Base-by-base conservation (phyloP, 352 stramenopile genomes). In the Globisporangium lucens region DNA sequence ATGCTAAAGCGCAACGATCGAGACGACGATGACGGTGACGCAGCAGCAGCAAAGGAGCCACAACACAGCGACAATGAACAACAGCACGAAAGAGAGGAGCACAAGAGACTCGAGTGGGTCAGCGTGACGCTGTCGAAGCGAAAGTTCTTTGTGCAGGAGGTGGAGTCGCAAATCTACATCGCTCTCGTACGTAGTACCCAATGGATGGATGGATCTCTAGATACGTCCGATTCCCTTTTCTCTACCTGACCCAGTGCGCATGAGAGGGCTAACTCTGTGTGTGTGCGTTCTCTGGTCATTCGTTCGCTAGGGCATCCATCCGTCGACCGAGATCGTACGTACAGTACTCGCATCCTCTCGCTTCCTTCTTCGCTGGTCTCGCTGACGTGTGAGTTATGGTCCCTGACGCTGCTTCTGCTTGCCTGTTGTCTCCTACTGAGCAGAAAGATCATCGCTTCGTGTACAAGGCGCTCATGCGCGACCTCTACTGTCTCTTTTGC, bases 81-180 rank as follows among this genome's bases (percentile, higher is more conserved):
- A 58, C 3, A 15, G 12, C 20, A 15, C 30, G 12, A 38, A 29
- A 47, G 33, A 38, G 49, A 17, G 7, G 41, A 35, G 2, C 58
- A 43, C 49, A 71, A 27, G 27, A 30, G 56, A n/a, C 22, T 41
- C 33, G 65, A 80, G 59, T 89, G 80, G 77, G 55, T 79, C 38
- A 89, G 76, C 65, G 75, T 80, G 33, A 73, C 72, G 65, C 72
- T 91, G 0, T 77, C 71, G 12, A 77, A 58, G 46, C 70, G 73
- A 4, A 69, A 61, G 5, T 79, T 89, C 20, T 86, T 78, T 27
- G 65, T 91, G 1, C 60, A 77, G 17, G 76, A 91, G 55, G 74
- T 89, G 30, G 83, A 91, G 65, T 74, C 77, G 13, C 68, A 84
- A 56, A 75, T 91, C 49, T 91, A 78, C 69, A 77, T 91, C 57